Base-by-base conservation (phyloP, 1,139 yeast genomes). In the Nakaseomyces delphensis region DNA sequence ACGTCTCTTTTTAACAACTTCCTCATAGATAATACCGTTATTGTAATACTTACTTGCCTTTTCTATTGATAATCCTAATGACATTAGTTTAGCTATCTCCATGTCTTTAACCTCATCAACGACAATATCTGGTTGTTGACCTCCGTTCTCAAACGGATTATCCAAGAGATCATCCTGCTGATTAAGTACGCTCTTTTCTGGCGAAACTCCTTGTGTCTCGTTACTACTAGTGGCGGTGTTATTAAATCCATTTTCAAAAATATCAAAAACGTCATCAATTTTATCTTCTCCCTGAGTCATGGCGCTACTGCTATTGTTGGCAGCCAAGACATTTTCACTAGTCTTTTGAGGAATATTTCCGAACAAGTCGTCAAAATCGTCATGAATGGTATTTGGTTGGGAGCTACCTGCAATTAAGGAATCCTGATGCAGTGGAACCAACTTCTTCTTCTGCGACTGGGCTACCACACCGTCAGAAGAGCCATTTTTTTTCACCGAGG, bases 21-120 rank as follows among this genome's bases (percentile, higher is more conserved):
- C 48, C n/a, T 59, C 62, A 45, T 54, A 59, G 5, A 48, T 27
- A 1, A 51, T 33, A n/a, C 60, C 62, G n/a, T 44, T 46, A 15
- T 56, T 54, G 35, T 56, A 56, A 23, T 44, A 48, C 2, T 39
- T 21, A 6, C 28, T 38, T 9, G 64, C 59, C 36, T 48, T 42
- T 2, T 52, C 54, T 15, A 55, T 48, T 3, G 54, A 38, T 4
- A 53, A 36, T 3, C 56, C 62, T 36, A 60, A 42, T 1, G 63
- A 59, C 63, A 60, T 59, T 38, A 60, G 38, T 39, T 45, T 51
- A 1, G 64, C 62, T 15, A 60, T 50, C 42, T 60, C 63, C 62
- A 58, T 56, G 42, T 60, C 64, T 39, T 47, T 54, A 2, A 56
- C 57, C 40, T 59, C 63, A 43, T 60, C 63, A 3, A 57, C 55